These are phyloP conservation scores for Coemansia sp. DNA, from an alignment of 192 early-diverging fungal genomes.

Conservation along the genomic window DNA sequence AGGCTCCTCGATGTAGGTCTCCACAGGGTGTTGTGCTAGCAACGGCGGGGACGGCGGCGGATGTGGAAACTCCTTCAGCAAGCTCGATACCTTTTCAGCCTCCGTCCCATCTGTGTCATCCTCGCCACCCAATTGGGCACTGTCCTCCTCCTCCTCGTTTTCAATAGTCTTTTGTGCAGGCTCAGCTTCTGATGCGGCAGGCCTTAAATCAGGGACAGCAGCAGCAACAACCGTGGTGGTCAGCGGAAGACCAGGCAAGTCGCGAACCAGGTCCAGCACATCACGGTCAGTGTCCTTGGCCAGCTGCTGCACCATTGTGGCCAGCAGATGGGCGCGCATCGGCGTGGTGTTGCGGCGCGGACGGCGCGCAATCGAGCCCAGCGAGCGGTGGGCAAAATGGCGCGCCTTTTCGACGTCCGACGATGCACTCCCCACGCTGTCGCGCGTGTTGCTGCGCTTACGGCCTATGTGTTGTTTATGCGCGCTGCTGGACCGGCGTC, in stretches of 20 bases:
- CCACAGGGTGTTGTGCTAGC: neutral
- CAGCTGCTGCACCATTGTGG: constrained; percentile 46
- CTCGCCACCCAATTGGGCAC: too few relatives aligned
- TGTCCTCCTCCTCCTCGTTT: too few relatives aligned
- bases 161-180: too few relatives aligned
- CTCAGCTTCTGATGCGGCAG: neutral
- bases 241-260: constrained; percentile 22
- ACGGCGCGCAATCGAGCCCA: constrained; percentile 21
- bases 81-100: neutral
- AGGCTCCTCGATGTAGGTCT: neutral
- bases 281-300: constrained; percentile 44
- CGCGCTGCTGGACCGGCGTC: neutral
- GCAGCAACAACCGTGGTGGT: neutral
- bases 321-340: constrained; percentile 51
- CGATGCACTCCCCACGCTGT: neutral
- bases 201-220: neutral
- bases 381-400: constrained; percentile 24
- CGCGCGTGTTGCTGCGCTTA: constrained; percentile 6
- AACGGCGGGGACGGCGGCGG: constrained; percentile 10
- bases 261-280: constrained; percentile 38
- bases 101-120: neutral
- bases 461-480: neutral
- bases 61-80: constrained; percentile 9
- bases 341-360: constrained; percentile 43
- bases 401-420: neutral